Conservation (phyloP, 2,329 filamentous ascomycete species). For the Penicillium verrucosum region DNA sequence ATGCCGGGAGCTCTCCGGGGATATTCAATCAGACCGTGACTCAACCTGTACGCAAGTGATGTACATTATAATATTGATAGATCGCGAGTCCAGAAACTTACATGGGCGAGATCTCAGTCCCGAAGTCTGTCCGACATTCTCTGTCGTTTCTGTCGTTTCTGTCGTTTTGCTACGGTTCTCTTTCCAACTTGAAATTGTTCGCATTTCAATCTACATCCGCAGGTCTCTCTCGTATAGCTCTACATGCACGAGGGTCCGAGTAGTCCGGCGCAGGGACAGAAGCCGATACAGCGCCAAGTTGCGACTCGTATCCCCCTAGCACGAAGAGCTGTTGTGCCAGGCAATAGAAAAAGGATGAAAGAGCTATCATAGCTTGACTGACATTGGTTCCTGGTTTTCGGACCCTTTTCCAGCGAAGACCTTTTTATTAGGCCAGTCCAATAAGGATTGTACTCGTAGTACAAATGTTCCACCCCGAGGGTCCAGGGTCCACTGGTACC, state of each 20-base stretch:
- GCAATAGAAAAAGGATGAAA: not conserved
- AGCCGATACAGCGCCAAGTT: not conserved
- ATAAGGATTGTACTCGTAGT: not conserved
- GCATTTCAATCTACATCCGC: not conserved
- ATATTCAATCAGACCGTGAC: not conserved
- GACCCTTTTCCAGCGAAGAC: not conserved
- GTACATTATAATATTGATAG: not conserved
- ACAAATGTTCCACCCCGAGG: not conserved
- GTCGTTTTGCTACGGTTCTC: not conserved
- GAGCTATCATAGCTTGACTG: not conserved
- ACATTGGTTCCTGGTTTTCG: not conserved
- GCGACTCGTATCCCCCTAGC: not conserved
- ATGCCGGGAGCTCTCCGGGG: not conserved
- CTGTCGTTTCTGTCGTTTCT: not conserved
- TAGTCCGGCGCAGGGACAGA: constrained; percentile 5
- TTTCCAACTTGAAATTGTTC: not conserved
- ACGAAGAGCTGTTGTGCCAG: not conserved
- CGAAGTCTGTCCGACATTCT: not conserved
- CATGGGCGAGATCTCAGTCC: not conserved
- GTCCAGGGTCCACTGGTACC: constrained; percentile 1
- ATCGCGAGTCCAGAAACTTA: not conserved
- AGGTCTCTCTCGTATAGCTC: not conserved
- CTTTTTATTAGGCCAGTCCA: not conserved
- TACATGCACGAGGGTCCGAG: not conserved
- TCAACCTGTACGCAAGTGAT: not conserved